Evolutionary conservation across 2,329 filamentous ascomycete species (phyloP).

Genomic region (Dothideomycetes sp.): DNA sequence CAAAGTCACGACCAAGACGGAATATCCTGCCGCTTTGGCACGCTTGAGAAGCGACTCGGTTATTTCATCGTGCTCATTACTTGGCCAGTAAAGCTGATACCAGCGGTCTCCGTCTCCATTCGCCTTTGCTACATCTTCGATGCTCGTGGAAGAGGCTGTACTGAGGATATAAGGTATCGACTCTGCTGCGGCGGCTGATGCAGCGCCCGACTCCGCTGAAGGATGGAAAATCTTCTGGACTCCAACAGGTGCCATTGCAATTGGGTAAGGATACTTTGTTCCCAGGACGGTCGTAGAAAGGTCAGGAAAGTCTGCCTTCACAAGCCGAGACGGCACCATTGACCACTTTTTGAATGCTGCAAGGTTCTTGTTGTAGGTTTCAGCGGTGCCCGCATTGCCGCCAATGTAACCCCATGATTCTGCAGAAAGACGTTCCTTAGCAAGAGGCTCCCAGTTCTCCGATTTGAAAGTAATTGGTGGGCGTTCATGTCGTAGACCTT

Average conservation of each 20-base stretch:
- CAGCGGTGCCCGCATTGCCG: conserved; percentile 21
- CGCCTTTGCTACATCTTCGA: conserved; percentile 55
- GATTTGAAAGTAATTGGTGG: conserved; percentile 24
- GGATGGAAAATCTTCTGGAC: conserved; percentile 57
- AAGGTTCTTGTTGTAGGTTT: conserved; percentile 21
- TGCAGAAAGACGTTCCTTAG: conserved; percentile 18
- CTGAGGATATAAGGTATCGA: conserved; percentile 56
- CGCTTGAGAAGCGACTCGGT: conserved; percentile 52
- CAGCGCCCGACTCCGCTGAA: conserved; percentile 53
- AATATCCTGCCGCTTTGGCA: conserved; percentile 51
- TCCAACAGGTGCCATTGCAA: conserved; percentile 58
- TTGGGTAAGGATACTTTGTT: conserved; percentile 24
- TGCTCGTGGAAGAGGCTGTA: conserved; percentile 51
- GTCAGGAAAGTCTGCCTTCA: conserved; percentile 10
- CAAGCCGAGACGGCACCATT: conserved; percentile 11
- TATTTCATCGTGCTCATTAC: conserved; percentile 51
- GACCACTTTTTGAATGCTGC: conserved; percentile 11
- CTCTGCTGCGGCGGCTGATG: conserved; percentile 49
- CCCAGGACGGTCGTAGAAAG: conserved; percentile 13
- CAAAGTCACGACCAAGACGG: conserved; percentile 58
- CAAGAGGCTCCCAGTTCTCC: conserved; percentile 17
- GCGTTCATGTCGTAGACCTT: conserved; percentile 21
- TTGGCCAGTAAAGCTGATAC: conserved; percentile 69
- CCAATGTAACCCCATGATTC: conserved; percentile 23
- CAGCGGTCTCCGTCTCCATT: conserved; percentile 44